Evolutionary conservation across 2,329 filamentous ascomycete genomes (phyloP).

Genomic region (Botrytis byssoidea): DNA sequence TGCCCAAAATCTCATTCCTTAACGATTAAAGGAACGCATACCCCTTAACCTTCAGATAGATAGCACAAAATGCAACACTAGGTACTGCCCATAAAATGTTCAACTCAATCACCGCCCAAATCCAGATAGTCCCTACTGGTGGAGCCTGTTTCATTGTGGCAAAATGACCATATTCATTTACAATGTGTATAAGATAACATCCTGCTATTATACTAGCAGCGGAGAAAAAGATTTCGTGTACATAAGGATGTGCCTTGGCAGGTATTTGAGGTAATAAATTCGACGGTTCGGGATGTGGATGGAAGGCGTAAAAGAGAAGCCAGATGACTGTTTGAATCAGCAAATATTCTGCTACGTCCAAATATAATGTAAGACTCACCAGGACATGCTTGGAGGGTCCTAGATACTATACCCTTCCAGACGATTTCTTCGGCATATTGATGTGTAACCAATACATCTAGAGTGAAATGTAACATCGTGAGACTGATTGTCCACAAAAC

Average conservation of each 20-base stretch:
- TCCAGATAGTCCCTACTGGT: slow-evolving; percentile 85
- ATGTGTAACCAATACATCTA: slow-evolving; percentile 75
- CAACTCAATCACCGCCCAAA: slow-evolving; percentile 90
- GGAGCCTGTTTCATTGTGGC: slow-evolving; percentile 90
- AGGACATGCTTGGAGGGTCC: slow-evolving; percentile 53
- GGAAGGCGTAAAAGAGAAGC: slow-evolving; percentile 38
- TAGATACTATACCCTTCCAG: slow-evolving; percentile 53
- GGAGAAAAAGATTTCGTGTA: slow-evolving; percentile 64
- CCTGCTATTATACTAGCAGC: slow-evolving; percentile 60
- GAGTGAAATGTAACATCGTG: slow-evolving; percentile 70
- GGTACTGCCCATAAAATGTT: slow-evolving; percentile 63
- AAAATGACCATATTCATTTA: slow-evolving; percentile 77
- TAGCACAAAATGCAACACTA: slow-evolving; percentile 45
- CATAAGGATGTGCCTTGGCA: slow-evolving; percentile 45
- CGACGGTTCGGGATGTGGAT: slow-evolving; percentile 45
- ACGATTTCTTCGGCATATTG: slow-evolving; percentile 70
- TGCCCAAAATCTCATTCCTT: slow-evolving; percentile 12
- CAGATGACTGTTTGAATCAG: slow-evolving; percentile 40
- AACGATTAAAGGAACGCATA: slow-evolving; percentile 32
- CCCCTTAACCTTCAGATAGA: slow-evolving; percentile 32
- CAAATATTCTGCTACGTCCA: not conserved
- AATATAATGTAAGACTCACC: slow-evolving; percentile 43
- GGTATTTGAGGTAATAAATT: slow-evolving; percentile 52
- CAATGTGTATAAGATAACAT: slow-evolving; percentile 77
- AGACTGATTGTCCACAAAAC: slow-evolving; percentile 61